A percentile compares a stretch with the other conserved stretches of the same genome.
phyloP scores from a whole-genome alignment of 345 rosid genomes.

The Nephelium lappaceum region DNA sequence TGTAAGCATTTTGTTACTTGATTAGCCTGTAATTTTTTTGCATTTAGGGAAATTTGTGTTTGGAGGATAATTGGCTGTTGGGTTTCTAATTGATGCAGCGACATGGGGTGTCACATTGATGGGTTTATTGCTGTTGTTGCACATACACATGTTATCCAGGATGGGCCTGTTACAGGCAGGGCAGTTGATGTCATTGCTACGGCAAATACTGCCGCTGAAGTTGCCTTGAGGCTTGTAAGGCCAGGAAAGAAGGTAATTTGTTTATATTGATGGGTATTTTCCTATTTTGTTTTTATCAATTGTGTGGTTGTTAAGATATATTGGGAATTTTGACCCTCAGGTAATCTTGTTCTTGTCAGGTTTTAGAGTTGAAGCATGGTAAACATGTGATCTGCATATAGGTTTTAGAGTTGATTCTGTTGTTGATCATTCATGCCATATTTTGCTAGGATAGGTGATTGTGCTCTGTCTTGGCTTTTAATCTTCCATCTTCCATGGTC shows the following conservation, averaged over 20 bases:
- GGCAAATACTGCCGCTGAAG: conserved; percentile 95
- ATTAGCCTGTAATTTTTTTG: too few species aligned
- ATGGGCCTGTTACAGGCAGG: conserved; percentile 68
- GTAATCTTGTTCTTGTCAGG: too few species aligned
- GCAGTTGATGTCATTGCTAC: conserved; percentile 94
- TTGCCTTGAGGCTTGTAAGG: conserved; percentile 94
- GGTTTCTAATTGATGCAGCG: conserved; percentile 45
- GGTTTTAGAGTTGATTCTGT: not conserved
- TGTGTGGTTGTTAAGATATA: too few species aligned
- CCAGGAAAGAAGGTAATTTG: conserved; percentile 88
- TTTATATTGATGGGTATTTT: not conserved
- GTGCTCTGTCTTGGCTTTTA: not conserved
- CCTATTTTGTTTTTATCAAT: too few species aligned
- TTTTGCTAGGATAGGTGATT: too few species aligned
- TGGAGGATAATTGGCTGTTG: not conserved
- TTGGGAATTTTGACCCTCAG: too few species aligned
- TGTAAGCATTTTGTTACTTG: conserved; percentile 44
- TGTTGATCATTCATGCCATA: too few species aligned
- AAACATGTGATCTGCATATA: not conserved
- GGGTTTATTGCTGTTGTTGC: conserved; percentile 98
- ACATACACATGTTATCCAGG: conserved; percentile 83
- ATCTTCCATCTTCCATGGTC: too few species aligned
- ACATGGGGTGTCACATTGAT: conserved; percentile 96
- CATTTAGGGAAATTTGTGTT: not conserved
- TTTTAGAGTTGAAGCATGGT: not conserved